Conservation (phyloP, 2,329 filamentous ascomycete genomes). For the Elsinoe batatas region DNA sequence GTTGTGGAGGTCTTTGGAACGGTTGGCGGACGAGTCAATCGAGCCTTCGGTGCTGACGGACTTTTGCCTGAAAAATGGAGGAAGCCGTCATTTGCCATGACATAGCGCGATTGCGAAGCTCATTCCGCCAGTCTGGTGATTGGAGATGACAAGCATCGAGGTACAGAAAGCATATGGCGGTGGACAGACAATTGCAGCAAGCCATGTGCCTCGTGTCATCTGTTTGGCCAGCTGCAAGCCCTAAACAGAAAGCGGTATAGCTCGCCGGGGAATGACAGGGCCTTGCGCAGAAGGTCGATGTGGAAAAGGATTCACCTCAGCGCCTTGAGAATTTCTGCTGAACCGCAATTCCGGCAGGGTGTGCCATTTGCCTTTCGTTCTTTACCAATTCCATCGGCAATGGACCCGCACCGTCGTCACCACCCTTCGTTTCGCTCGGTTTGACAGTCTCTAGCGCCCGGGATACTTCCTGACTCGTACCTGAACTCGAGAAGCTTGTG, state of each 20-base stretch:
- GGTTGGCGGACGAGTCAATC: background rate
- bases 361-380: constrained; percentile 6
- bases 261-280: constrained; percentile 4
- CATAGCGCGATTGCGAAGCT: background rate
- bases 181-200: background rate
- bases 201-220: constrained; percentile 12
- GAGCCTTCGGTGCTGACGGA: background rate
- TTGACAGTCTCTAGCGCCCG: constrained; percentile 5
- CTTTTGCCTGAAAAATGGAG: background rate
- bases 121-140: constrained; percentile 1
- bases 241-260: constrained; percentile 1
- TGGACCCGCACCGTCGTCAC: constrained; percentile 5
- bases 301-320: too few relatives aligned
- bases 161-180: background rate
- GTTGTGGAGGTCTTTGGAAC: background rate
- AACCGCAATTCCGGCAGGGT: background rate
- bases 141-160: background rate
- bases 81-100: background rate
- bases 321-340: background rate
- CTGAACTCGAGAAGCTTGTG: constrained; percentile 6
- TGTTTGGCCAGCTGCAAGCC: background rate
- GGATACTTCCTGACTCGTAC: constrained; percentile 7
- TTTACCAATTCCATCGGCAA: constrained; percentile 4
- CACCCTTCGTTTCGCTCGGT: constrained; percentile 1
- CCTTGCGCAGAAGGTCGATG: constrained; percentile 6